Evolutionary conservation across 495 filamentous ascomycete genomes (phyloP).

Genomic region (Daldinia caldariorum): DNA sequence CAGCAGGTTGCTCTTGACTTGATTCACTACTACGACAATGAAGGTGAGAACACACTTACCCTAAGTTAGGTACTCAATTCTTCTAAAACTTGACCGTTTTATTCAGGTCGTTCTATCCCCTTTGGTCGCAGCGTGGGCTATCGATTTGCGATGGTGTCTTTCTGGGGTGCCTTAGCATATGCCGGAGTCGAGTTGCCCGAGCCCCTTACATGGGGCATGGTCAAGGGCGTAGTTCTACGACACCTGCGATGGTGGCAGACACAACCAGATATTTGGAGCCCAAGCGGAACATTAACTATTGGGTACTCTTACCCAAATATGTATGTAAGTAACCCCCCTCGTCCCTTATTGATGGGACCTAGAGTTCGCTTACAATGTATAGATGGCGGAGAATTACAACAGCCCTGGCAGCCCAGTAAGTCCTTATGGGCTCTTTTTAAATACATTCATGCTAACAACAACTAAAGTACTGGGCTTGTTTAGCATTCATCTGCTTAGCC

Average conservation of each 20-base stretch:
- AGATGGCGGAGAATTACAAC: conserved; percentile 81
- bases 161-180: conserved; percentile 81
- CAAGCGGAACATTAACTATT: conserved; percentile 76
- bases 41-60: conserved; percentile 53
- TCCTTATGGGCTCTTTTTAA: background rate
- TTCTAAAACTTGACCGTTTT: background rate
- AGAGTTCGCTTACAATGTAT: conserved; percentile 15
- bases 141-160: conserved; percentile 81
- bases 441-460: conserved; percentile 3
- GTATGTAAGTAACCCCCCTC: conserved; percentile 62
- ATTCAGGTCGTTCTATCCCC: conserved; percentile 68
- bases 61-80: background rate
- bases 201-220: conserved; percentile 77
- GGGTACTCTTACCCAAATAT: conserved; percentile 83
- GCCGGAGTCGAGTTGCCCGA: conserved; percentile 75
- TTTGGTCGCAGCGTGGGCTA: conserved; percentile 82
- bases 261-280: conserved; percentile 75
- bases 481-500: conserved; percentile 77
- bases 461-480: conserved; percentile 76
- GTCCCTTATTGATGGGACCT: background rate
- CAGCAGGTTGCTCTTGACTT: conserved; percentile 72
- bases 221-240: conserved; percentile 77
- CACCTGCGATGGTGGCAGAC: conserved; percentile 83
- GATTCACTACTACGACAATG: conserved; percentile 76
- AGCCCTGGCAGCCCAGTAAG: conserved; percentile 66